Conservation (phyloP, 2,329 filamentous ascomycete genomes). For the Sclerotinia spermophila region DNA sequence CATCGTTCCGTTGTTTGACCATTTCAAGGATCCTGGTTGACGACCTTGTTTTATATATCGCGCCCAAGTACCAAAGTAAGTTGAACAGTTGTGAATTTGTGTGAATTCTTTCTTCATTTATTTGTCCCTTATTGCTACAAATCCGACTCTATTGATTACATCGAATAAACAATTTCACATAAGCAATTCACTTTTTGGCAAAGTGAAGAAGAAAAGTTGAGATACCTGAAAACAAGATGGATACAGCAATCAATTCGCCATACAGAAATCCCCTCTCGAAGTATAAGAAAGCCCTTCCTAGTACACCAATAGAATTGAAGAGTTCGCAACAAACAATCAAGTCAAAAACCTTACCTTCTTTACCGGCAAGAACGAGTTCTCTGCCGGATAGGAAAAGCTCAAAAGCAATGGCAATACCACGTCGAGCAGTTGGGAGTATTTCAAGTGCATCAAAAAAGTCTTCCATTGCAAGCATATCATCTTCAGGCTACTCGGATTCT, state of each 20-base stretch:
- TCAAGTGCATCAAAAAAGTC: conserved; percentile 18
- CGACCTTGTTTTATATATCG: conserved; percentile 18
- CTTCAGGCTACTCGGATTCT: conserved; percentile 31
- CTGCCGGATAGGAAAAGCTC: conserved; percentile 23
- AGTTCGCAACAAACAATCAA: conserved; percentile 12
- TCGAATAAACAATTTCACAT: background rate
- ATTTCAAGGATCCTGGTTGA: conserved; percentile 17
- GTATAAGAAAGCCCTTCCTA: conserved; percentile 33
- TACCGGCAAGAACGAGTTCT: background rate
- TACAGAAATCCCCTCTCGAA: conserved; percentile 25
- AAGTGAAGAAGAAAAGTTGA: background rate
- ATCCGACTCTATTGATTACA: background rate
- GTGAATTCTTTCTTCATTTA: background rate
- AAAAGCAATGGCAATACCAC: conserved; percentile 27
- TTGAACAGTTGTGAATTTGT: background rate
- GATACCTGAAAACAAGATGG: background rate
- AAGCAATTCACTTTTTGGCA: too few species aligned
- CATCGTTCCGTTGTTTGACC: conserved; percentile 17
- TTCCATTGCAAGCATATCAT: conserved; percentile 28
- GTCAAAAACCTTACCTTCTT: conserved; percentile 24
- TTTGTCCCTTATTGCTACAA: background rate
- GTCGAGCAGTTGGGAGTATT: conserved; percentile 30
- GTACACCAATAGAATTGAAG: conserved; percentile 19
- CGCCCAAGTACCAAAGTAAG: background rate
- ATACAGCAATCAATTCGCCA: conserved; percentile 1